Percentiles rank a stretch among this genome's conserved stretches.
Conservation (phyloP, 1,284 basidiomycete genomes). For the Pterulicium gracile region DNA sequence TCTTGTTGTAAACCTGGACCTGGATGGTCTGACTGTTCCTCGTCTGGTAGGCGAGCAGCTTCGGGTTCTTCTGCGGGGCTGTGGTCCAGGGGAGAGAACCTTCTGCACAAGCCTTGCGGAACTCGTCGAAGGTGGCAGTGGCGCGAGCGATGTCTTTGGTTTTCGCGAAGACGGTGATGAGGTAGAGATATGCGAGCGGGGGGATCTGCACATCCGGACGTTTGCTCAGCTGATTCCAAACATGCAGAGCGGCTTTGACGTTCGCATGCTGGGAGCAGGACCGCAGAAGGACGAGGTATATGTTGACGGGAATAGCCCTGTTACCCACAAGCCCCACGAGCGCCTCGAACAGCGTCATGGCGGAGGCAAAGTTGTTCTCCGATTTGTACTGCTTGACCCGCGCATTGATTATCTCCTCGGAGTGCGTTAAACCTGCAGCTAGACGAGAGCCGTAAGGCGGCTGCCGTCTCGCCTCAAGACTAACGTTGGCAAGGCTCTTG, state of each 20-base stretch:
- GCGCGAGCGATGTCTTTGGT: constrained; percentile 41
- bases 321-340: constrained; percentile 29
- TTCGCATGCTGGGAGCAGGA: constrained; percentile 52
- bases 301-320: constrained; percentile 23
- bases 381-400: constrained; percentile 32
- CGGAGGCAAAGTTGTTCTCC: constrained; percentile 66
- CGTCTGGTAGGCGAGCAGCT: constrained; percentile 7
- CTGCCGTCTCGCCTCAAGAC: constrained; percentile 29
- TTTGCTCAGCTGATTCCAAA: constrained; percentile 60
- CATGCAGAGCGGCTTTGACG: constrained; percentile 51
- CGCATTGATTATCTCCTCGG: constrained; percentile 18
- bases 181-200: constrained; percentile 38
- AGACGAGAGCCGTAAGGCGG: constrained; percentile 12
- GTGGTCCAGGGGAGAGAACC: constrained; percentile 23
- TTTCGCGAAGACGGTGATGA: constrained; percentile 50
- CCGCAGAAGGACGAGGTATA: constrained; percentile 53
- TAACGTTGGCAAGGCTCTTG: constrained; percentile 31
- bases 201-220: constrained; percentile 28
- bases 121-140: constrained; percentile 61
- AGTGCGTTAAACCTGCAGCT: constrained; percentile 14
- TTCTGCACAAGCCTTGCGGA: constrained; percentile 28
- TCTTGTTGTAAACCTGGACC: constrained; percentile 56
- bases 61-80: constrained; percentile 9
- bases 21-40: constrained; percentile 19
- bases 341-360: constrained; percentile 64